Conservation (phyloP, 305 asterid species). For the Withania somnifera region DNA sequence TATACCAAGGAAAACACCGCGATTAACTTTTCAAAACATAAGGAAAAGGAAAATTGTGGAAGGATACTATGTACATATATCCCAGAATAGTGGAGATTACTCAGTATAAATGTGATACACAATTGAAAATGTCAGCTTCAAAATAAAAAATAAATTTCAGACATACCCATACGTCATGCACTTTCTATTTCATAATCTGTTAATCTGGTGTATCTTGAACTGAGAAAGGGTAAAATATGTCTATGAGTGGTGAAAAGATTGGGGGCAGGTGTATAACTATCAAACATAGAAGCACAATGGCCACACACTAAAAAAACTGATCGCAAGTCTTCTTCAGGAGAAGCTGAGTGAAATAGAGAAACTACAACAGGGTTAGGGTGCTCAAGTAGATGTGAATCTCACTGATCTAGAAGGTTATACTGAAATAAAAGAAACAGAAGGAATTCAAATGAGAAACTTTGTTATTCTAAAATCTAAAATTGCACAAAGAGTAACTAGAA, state of each 20-base stretch:
- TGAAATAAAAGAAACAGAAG: not conserved
- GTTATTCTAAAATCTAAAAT: not conserved
- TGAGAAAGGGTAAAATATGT: not conserved
- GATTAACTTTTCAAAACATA: not conserved
- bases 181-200: not conserved
- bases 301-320: not conserved
- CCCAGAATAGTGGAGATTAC: not conserved
- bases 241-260: not conserved
- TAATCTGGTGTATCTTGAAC: not conserved
- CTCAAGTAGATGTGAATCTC: not conserved
- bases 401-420: not conserved
- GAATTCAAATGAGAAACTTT: not conserved
- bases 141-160: not conserved
- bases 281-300: not conserved
- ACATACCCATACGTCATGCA: not conserved
- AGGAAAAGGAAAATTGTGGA: not conserved
- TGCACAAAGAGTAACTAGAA: not conserved
- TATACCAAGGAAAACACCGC: not conserved
- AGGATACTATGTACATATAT: not conserved
- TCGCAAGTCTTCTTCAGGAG: not conserved
- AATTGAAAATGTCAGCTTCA: not conserved
- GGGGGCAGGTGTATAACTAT: not conserved
- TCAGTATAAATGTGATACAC: not conserved
- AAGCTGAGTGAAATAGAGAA: not conserved
- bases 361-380: not conserved